Evolutionary conservation across 495 filamentous ascomycete species (phyloP).

Genomic region (Ramalina intermedia): DNA sequence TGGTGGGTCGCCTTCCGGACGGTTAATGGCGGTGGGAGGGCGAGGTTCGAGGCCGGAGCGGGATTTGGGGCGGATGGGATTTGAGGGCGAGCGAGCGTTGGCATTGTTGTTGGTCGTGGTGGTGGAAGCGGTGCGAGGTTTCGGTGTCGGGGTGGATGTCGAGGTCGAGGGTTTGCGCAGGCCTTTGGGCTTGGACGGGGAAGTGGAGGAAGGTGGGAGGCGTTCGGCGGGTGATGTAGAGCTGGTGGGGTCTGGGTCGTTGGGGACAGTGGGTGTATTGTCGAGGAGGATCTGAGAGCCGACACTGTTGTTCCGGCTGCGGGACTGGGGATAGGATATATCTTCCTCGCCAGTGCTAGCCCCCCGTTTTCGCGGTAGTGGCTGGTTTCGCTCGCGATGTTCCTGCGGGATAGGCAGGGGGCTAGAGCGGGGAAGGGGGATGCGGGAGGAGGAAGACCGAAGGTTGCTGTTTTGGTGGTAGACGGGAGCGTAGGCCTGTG

Average conservation of each 20-base stretch:
- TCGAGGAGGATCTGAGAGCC: constrained; percentile 43
- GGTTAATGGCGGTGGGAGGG: constrained; percentile 46
- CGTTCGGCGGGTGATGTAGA: constrained; percentile 27
- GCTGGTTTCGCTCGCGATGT: constrained; percentile 57
- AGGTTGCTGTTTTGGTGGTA: constrained; percentile 28
- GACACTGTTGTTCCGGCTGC: constrained; percentile 60
- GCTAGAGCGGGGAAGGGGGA: constrained; percentile 68
- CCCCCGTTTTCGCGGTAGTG: constrained; percentile 46
- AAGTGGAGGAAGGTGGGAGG: constrained; percentile 21
- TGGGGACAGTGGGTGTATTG: constrained; percentile 27
- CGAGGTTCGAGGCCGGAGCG: constrained; percentile 42
- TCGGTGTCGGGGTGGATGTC: constrained; percentile 17
- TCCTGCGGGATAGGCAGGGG: constrained; percentile 59
- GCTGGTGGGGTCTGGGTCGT: constrained; percentile 21
- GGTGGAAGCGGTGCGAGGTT: constrained; percentile 60
- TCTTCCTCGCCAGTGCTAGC: constrained; percentile 40
- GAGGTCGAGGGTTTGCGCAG: constrained; percentile 18
- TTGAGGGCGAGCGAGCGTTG: constrained; percentile 21
- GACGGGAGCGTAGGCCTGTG: constrained; percentile 15
- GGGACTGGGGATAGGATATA: constrained; percentile 40
- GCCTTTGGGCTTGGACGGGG: constrained; percentile 16
- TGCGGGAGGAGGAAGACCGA: constrained; percentile 50
- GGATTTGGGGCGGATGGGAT: constrained; percentile 46
- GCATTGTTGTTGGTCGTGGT: constrained; percentile 36
- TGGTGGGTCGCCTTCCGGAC: constrained; percentile 86